Evolutionary conservation across 2,329 filamentous ascomycete species (phyloP).

Genomic region (Onygenales sp.): DNA sequence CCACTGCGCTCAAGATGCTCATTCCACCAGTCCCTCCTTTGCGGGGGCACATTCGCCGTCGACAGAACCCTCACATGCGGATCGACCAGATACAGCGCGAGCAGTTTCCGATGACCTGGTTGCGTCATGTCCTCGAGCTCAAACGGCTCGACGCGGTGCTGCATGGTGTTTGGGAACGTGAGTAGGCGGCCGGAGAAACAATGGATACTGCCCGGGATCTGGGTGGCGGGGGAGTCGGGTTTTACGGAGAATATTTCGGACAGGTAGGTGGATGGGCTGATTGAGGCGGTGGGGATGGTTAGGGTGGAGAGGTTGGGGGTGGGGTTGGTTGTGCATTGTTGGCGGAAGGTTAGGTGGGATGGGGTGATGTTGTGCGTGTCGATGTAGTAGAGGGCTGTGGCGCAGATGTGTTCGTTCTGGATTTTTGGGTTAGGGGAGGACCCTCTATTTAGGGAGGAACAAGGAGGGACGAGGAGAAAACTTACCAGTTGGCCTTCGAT

Average conservation of each 20-base stretch:
- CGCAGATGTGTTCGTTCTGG: constrained; percentile 8
- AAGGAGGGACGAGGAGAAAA: neutral
- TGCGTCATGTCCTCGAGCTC: neutral
- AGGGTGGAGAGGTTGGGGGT: neutral
- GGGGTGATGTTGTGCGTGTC: constrained; percentile 4
- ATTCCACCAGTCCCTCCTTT: constrained; percentile 6
- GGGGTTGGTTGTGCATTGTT: neutral
- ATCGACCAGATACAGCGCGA: constrained; percentile 5
- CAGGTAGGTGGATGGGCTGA: neutral
- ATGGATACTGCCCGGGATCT: neutral
- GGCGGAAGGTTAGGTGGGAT: constrained; percentile 4
- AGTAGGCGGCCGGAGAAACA: constrained; percentile 4
- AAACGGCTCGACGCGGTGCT: constrained; percentile 5
- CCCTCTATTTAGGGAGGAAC: neutral
- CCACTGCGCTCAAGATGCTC: neutral
- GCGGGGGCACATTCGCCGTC: constrained; percentile 4
- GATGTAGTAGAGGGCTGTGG: constrained; percentile 6
- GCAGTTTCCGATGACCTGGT: constrained; percentile 3
- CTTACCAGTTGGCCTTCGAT: constrained; percentile 40
- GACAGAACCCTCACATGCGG: constrained; percentile 3
- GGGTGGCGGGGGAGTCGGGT: neutral
- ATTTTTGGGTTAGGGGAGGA: neutral
- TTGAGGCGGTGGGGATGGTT: neutral
- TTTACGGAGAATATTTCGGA: neutral
- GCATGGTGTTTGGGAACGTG: constrained; percentile 5